Base-by-base conservation (phyloP, 768 basidiomycete species). In the Hygrocybe coccinea region DNA sequence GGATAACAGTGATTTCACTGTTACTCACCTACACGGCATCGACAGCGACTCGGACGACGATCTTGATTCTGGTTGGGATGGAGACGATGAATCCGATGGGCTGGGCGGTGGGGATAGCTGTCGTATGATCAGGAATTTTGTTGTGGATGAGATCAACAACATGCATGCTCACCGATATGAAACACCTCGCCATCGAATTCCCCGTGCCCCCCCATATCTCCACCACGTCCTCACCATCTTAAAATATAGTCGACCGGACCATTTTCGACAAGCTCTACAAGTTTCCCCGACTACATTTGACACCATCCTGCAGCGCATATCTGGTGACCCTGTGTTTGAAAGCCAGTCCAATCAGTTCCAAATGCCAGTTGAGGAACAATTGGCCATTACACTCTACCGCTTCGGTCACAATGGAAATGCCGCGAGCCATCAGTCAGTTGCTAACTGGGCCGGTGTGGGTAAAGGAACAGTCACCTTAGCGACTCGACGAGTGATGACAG, bases 371-470 rank as follows among this genome's bases (percentile, higher is more conserved):
- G 55, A 61, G 9, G 45, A 62, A 25, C 73, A 78, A 50, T 56
- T 78, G 10, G 73, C 73, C 0, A 69, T 78, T 21, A 52, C 68
- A 9, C 71, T 78, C 7, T 76, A 67, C 46, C 61, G 68, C 1
- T 74, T 76, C 61, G 74, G 74, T 2, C 71, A 71, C 53, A 62
- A 64, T 58, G 73, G 76, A 22, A 78, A 74, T 70, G 72, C 67
- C 15, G 66, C 69, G 1, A 54, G 62, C 11, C 37, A 71, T 4
- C 57, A 66, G 24, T 46, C 63, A n/a, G 69, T 77, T 7, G 69
- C 71, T 1, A 55, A 64, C 11, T 77, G 75, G 76, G 65, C 74
- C 9, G 76, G 77, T 0, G 15, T 65, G 33, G 64, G 64, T 0
- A 64, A 65, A 37, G 74, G 75, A 0, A 69, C 69, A 5, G 67